Base-by-base conservation (phyloP, 2,329 filamentous ascomycete species). In the Chalaropsis ovoidea region DNA sequence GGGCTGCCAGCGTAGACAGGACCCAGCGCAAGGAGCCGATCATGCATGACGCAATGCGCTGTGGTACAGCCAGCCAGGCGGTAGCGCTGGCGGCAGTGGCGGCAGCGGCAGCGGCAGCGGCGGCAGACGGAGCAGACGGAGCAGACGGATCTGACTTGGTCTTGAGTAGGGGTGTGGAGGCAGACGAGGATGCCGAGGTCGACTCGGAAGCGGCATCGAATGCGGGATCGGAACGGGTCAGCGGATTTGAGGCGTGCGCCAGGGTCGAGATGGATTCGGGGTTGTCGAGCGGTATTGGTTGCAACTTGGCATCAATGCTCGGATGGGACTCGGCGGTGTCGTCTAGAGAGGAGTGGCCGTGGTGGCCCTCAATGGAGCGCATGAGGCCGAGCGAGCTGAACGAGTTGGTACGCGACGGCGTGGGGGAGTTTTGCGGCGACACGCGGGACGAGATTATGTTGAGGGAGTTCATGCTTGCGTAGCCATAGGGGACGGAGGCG, bases 381-480 rank as follows among this genome's bases (percentile, higher is more conserved):
- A 80, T 74, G 61, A 81, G 72, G 68, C 78, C 77, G 68, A 84
- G 74, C 68, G 80, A 80, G 70, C 78, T 78, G 71, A 85, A 77
- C 35, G 84, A 86, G 74, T 85, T 86, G 68, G 82, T 82, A 74
- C 83, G 80, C 67, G 83, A 81, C 65, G 82, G 79, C 56, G 75
- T 73, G 42, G 82, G 79, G 70, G 79, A 84, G 67, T 82, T 77
- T 65, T 83, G 75, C 70, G 84, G 82, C 71, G 84, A 85, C 75
- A 92, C 89, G 78, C 88, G 87, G 75, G 89, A 86, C 73, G 90
- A 94, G 75, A 96, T 85, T 76, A 96, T 90, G 79, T 94, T 95
- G 80, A 96, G 81, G 72, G 92, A 95, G 86, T 96, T 96, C 93
- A 96, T 96, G 78, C 82, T 89, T 80, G 77, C 75, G 75, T 76